A percentile compares a stretch with the other conserved stretches of the same genome.
Evolutionary conservation across 108 stramenopile genomes (phyloP).

Genomic region (Nitzschia palea): DNA sequence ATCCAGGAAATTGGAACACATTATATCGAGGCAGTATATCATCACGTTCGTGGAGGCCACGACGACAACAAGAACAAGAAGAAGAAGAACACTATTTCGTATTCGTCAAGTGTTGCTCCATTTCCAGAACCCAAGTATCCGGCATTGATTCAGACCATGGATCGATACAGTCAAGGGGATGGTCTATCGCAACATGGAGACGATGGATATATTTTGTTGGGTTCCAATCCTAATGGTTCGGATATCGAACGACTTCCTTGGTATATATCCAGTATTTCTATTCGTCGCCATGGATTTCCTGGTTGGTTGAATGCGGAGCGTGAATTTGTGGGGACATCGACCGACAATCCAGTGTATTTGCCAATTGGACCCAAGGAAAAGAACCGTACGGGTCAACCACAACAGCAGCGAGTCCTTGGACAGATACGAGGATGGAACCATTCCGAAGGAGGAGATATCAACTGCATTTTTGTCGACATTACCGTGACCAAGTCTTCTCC

Average conservation of each 20-base stretch:
- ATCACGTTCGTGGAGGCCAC: neutral
- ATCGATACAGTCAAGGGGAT: conserved; percentile 17
- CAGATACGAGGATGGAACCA: conserved; percentile 10
- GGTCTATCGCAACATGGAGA: conserved; percentile 25
- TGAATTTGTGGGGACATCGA: conserved; percentile 25
- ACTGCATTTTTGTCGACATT: conserved; percentile 36
- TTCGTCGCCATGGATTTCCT: conserved; percentile 25
- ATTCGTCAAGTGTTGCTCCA: neutral
- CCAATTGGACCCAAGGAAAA: neutral
- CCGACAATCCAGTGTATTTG: conserved; percentile 22
- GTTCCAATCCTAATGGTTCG: conserved; percentile 14
- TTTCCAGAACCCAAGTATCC: conserved; percentile 28
- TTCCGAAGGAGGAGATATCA: conserved; percentile 29
- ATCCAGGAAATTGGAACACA: neutral
- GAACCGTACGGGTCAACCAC: neutral
- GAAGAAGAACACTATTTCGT: too few species aligned
- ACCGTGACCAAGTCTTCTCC: neutral
- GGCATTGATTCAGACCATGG: conserved; percentile 11
- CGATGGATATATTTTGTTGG: conserved; percentile 39
- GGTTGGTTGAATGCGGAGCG: conserved; percentile 20
- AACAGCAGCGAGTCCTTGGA: conserved; percentile 13
- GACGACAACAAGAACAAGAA: neutral
- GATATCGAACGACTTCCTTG: conserved; percentile 19
- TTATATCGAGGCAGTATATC: neutral
- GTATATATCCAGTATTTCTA: conserved; percentile 25